phyloP scores from a whole-genome alignment of 164 flowering plant species.

The Aristolochia californica region DNA sequence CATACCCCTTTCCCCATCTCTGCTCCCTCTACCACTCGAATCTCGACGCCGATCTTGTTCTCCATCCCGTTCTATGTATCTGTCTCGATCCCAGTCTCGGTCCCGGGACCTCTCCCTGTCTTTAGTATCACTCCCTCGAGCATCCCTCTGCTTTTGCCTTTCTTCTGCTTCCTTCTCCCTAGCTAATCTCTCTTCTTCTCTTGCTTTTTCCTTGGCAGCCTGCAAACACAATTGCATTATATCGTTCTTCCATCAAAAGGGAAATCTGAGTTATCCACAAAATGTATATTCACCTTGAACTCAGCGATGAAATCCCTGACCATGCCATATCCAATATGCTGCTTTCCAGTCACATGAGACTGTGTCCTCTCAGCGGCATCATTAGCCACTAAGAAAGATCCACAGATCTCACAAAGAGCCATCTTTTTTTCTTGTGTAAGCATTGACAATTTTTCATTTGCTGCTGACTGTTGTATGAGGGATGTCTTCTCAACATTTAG shows the following conservation, averaged over 20 bases:
- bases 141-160: conserved; percentile 61
- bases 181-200: conserved; percentile 77
- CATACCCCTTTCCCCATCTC: conserved; percentile 49
- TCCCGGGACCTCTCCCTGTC: conserved; percentile 68
- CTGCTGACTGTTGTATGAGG: conserved; percentile 49
- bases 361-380: conserved; percentile 97
- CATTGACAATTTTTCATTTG: conserved; percentile 51
- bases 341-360: conserved; percentile 94
- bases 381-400: conserved; percentile 93
- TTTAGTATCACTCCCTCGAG: conserved; percentile 47
- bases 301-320: conserved; percentile 84
- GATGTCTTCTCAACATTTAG: conserved; percentile 72
- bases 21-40: conserved; percentile 44
- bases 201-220: conserved; percentile 81
- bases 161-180: conserved; percentile 95
- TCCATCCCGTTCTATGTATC: conserved; percentile 13
- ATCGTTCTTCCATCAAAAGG: neutral
- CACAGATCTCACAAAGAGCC: conserved; percentile 94
- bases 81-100: conserved; percentile 34
- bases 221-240: conserved; percentile 16
- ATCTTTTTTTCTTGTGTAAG: conserved; percentile 92
- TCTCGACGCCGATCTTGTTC: conserved; percentile 57
- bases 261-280: neutral
- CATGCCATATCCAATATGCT: conserved; percentile 97
- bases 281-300: conserved; percentile 41